Evolutionary conservation across 1,284 basidiomycete species (phyloP).

Genomic region (Macrocybe sp.): DNA sequence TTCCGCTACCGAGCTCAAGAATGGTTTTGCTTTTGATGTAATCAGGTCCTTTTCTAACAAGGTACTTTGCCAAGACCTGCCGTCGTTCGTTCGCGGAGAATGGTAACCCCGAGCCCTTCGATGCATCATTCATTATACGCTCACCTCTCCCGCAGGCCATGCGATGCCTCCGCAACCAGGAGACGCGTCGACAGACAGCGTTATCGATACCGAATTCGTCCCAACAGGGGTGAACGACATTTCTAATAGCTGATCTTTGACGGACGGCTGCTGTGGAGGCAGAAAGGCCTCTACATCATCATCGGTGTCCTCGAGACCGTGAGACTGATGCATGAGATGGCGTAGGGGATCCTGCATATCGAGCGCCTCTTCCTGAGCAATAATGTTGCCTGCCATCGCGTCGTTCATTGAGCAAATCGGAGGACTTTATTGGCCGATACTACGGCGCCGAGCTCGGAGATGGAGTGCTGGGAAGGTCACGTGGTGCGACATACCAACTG

Average conservation of each 20-base stretch:
- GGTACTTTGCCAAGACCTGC: slow-evolving; percentile 74
- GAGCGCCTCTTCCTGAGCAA: slow-evolving; percentile 47
- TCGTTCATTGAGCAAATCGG: slow-evolving; percentile 7
- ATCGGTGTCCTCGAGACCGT: no score
- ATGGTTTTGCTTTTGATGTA: slow-evolving; percentile 53
- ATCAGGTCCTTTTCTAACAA: slow-evolving; percentile 49
- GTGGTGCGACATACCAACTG: no score
- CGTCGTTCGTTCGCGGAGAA: neutral
- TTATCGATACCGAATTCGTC: slow-evolving; percentile 29
- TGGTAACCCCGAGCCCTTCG: slow-evolving; percentile 3
- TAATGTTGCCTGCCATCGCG: slow-evolving; percentile 18
- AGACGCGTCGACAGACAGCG: slow-evolving; percentile 66
- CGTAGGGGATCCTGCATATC: slow-evolving; percentile 59
- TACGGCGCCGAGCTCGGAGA: neutral
- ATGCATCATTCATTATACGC: slow-evolving; percentile 8
- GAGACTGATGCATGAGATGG: slow-evolving; percentile 43
- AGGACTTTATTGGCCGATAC: neutral
- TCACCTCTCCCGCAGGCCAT: slow-evolving; percentile 89
- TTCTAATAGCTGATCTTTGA: no score
- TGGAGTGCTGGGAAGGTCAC: no score
- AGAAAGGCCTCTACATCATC: no score
- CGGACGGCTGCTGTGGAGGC: no score
- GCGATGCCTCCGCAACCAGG: slow-evolving; percentile 90
- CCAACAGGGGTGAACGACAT: no score
- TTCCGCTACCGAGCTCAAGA: slow-evolving; percentile 86